Evolutionary conservation across 148 eudicot species (phyloP), one percentile per base, ranked within the genome.

Genomic region (Rheum nobile): DNA sequence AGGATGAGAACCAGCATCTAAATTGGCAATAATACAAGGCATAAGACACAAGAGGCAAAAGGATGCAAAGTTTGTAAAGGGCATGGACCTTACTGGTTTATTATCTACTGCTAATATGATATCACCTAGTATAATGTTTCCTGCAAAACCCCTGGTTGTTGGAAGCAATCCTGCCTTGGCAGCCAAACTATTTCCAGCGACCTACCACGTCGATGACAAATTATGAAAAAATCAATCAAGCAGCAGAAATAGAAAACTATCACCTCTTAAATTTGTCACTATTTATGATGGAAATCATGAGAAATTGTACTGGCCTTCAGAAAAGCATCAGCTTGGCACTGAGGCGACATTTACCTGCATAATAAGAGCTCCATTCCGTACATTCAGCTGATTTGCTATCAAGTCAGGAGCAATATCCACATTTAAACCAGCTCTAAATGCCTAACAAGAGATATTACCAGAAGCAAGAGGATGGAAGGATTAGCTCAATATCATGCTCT

Each of bases 121-220:
- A 79, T 96, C 99, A 16, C 99, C 99, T 22, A 96, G 86, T 59
- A 90, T 79, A 75, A 96, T 92, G 31, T 96, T 96, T 50, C 99
- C 99, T 78, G 99, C 92, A 78, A 90, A 96, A 54, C 99, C 99
- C 81, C 99, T 88, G 68, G 94, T 79, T 22, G 96, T 96, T 68
- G 99, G 90, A 78, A 75, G 85, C 78, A 96, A 82, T 72, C 99
- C 99, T 16, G 88, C 99, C 85, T 90, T 90, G 74, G 97, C 97
- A 55, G 97, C 97, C 76, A 85, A 80, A 80, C 97, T 90, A 78
- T 96, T 84, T 79, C 69, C 83, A 48, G 97, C 92, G 76, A 96
- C 97, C 99, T 96, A 83, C 61, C 71, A 39, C 39, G n/a, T 31
- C 32, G 39, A 34, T n/a, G n/a, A 6, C 22, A 61, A 26, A 75